phyloP scores from a whole-genome alignment of 2,329 filamentous ascomycete genomes.

The Byssochlamys sp. region DNA sequence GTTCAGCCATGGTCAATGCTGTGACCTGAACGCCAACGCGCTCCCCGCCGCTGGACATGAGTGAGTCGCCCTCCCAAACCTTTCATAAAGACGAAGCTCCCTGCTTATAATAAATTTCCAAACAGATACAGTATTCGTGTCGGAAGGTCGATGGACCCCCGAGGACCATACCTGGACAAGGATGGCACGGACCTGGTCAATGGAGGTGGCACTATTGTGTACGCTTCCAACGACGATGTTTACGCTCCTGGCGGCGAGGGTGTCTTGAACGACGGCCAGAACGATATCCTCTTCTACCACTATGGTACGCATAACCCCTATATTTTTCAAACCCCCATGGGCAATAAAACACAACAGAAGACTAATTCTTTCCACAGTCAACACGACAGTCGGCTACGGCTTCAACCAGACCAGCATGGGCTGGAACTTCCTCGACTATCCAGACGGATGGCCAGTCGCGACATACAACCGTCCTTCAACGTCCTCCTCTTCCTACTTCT shows the following conservation, averaged over 20 bases:
- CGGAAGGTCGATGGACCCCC: constrained; percentile 47
- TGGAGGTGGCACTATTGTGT: constrained; percentile 52
- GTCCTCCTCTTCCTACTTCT: neutral
- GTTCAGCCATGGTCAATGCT: constrained; percentile 27
- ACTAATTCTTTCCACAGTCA: neutral
- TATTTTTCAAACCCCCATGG: neutral
- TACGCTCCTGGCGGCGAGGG: constrained; percentile 60
- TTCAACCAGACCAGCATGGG: neutral
- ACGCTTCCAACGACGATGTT: constrained; percentile 50
- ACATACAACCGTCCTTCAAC: neutral
- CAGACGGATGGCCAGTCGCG: neutral
- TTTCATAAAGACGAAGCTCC: neutral
- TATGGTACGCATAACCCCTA: constrained; percentile 18
- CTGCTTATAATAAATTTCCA: constrained; percentile 1
- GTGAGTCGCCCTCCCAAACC: constrained; percentile 9
- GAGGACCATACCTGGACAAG: constrained; percentile 49
- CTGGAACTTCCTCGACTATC: neutral
- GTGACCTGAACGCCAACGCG: constrained; percentile 16
- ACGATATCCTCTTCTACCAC: constrained; percentile 26
- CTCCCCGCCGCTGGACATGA: constrained; percentile 47
- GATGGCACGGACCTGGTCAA: constrained; percentile 42
- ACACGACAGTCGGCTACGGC: neutral
- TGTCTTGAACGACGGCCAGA: constrained; percentile 41
- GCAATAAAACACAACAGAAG: neutral
- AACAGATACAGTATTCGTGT: constrained; percentile 54